Percentiles rank a stretch among this genome's conserved stretches.
Conservation (phyloP, 2,329 filamentous ascomycete genomes). For the Dactylellina cionopaga region DNA sequence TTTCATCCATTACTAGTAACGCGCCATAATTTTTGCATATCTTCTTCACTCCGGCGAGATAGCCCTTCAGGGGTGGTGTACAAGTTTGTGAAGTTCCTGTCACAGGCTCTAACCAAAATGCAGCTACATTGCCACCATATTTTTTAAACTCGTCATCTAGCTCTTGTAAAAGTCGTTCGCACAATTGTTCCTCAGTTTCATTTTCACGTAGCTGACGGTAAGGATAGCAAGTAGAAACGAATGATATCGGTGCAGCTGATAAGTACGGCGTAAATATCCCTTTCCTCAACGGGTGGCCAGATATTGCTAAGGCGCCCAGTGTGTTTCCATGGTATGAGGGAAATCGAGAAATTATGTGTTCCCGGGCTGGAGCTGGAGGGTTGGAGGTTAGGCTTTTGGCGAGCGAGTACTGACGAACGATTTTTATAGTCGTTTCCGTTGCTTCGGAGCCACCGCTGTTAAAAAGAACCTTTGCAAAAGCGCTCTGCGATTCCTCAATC, state of each 20-base stretch:
- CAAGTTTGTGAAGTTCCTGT: constrained; percentile 69
- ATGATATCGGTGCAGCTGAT: constrained; percentile 65
- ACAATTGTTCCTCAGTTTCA: constrained; percentile 71
- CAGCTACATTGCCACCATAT: constrained; percentile 71
- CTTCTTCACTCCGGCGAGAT: constrained; percentile 73
- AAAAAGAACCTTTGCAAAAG: constrained; percentile 41
- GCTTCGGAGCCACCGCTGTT: constrained; percentile 68
- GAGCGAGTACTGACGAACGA: constrained; percentile 73
- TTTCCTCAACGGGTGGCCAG: constrained; percentile 71
- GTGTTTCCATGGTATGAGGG: constrained; percentile 78
- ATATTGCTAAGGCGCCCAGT: constrained; percentile 72
- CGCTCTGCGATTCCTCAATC: constrained; percentile 56
- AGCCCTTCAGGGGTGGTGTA: constrained; percentile 73
- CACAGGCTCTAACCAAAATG: constrained; percentile 49
- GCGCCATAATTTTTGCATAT: constrained; percentile 77
- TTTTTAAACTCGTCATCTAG: constrained; percentile 77
- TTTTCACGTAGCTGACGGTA: constrained; percentile 68
- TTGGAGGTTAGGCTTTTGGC: constrained; percentile 62
- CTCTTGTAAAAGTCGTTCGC: constrained; percentile 70
- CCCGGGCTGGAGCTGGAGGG: constrained; percentile 66
- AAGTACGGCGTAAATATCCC: constrained; percentile 71
- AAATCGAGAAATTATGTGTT: constrained; percentile 72
- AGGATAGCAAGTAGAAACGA: constrained; percentile 73
- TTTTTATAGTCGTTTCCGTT: constrained; percentile 74
- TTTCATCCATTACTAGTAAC: constrained; percentile 80